Evolutionary conservation across 352 stramenopile genomes (phyloP).

Genomic region (Globisporangium echinulatum): DNA sequence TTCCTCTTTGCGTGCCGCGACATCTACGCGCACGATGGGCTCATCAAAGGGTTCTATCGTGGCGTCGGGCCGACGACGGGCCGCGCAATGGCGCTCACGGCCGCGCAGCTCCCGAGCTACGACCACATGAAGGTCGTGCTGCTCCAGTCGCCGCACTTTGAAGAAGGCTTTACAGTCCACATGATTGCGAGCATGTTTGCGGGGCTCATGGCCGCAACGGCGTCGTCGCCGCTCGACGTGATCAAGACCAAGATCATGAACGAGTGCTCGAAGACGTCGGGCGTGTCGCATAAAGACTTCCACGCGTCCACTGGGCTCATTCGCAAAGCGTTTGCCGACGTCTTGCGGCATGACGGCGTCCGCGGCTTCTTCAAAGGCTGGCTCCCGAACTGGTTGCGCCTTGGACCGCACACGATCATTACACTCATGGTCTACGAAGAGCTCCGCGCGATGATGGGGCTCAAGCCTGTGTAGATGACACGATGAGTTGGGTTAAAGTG

Average conservation of each 20-base stretch:
- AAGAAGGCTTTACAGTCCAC: slow-evolving; percentile 60
- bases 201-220: slow-evolving; percentile 57
- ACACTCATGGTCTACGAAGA: slow-evolving; percentile 74
- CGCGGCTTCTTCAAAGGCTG: slow-evolving; percentile 76
- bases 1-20: slow-evolving; percentile 54
- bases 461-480: slow-evolving; percentile 41
- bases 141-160: slow-evolving; percentile 34
- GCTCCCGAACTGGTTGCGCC: slow-evolving; percentile 68
- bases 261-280: slow-evolving; percentile 37
- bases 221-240: slow-evolving; percentile 71
- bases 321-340: slow-evolving; percentile 43
- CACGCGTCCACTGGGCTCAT: slow-evolving; percentile 31
- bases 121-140: slow-evolving; percentile 74
- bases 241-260: slow-evolving; percentile 88
- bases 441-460: slow-evolving; percentile 36
- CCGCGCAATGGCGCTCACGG: slow-evolving; percentile 68
- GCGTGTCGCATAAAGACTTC: slow-evolving; percentile 21
- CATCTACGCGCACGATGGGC: slow-evolving; percentile 53
- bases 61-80: slow-evolving; percentile 60
- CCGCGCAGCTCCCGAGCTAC: slow-evolving; percentile 70
- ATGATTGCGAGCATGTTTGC: slow-evolving; percentile 69
- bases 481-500: too few species aligned
- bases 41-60: slow-evolving; percentile 64
- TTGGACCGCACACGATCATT: slow-evolving; percentile 72
- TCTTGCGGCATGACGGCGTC: slow-evolving; percentile 47